A percentile compares a stretch with the other conserved stretches of the same genome.
These are phyloP conservation scores for Xanthoconium separans DNA, from an alignment of 1,284 basidiomycete species.

Conservation along the genomic window DNA sequence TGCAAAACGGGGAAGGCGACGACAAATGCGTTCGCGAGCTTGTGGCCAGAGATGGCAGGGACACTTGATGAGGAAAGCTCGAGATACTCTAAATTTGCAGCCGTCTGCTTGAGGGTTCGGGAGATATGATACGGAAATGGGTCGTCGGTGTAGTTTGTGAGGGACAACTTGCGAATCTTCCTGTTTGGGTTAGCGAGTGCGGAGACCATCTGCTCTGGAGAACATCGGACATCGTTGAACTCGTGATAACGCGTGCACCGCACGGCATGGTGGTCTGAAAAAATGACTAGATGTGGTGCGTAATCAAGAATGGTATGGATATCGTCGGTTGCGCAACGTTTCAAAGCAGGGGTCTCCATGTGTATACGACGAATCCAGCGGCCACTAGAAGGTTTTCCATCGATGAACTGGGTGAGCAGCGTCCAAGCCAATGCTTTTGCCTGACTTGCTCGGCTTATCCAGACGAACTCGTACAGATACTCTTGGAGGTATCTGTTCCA, in stretches of 20 bases:
- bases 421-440: slow-evolving; percentile 57
- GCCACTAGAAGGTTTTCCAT: slow-evolving; percentile 43
- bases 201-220: slow-evolving; percentile 53
- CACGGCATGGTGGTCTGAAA: slow-evolving; percentile 61
- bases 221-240: slow-evolving; percentile 43
- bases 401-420: slow-evolving; percentile 47
- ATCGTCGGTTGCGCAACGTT: slow-evolving; percentile 64
- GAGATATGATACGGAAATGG: slow-evolving; percentile 58
- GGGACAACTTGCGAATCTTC: slow-evolving; percentile 55
- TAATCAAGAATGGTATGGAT: slow-evolving; percentile 64
- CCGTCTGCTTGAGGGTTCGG: slow-evolving; percentile 49
- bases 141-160: slow-evolving; percentile 69
- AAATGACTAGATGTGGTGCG: slow-evolving; percentile 56
- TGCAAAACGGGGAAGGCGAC: slow-evolving; percentile 53
- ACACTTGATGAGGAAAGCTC: slow-evolving; percentile 50
- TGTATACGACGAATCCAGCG: slow-evolving; percentile 60
- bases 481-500: slow-evolving; percentile 56
- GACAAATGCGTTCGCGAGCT: slow-evolving; percentile 39
- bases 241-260: slow-evolving; percentile 50
- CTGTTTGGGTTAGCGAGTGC: slow-evolving; percentile 55
- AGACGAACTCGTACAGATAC: slow-evolving; percentile 64
- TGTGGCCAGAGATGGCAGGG: slow-evolving; percentile 30
- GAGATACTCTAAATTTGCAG: slow-evolving; percentile 51
- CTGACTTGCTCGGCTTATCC: slow-evolving; percentile 59
- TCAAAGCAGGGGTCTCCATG: slow-evolving; percentile 65